Evolutionary conservation across 164 flowering plant species (phyloP).

Genomic region (Berberis thunbergii): DNA sequence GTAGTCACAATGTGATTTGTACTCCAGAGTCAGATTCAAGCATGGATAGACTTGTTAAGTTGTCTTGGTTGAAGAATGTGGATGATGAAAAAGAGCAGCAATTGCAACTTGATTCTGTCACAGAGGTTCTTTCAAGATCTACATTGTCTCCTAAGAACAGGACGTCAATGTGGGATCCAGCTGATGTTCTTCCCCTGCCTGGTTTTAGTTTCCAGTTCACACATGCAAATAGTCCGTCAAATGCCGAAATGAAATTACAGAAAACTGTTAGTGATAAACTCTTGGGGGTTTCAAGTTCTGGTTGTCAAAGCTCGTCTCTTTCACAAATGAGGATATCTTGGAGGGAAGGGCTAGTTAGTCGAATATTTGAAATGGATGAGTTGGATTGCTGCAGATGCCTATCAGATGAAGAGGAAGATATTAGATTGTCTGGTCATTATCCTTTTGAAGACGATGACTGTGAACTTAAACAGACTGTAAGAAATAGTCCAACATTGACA

Average conservation of each 20-base stretch:
- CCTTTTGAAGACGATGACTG: constrained; percentile 2
- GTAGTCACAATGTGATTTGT: constrained; percentile 51
- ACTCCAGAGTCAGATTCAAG: constrained; percentile 66
- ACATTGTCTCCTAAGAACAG: constrained; percentile 29
- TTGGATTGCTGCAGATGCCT: constrained; percentile 60
- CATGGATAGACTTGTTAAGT: constrained; percentile 16
- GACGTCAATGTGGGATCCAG: constrained; percentile 22
- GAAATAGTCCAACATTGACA: constrained; percentile 9
- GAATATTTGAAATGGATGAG: constrained; percentile 63
- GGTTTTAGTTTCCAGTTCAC: constrained; percentile 40
- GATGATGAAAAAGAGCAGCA: constrained; percentile 9
- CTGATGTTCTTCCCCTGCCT: constrained; percentile 18
- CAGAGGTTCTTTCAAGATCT: constrained; percentile 18
- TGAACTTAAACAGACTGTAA: constrained; percentile 11
- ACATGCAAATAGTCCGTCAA: constrained; percentile 20
- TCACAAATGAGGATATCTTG: constrained; percentile 63
- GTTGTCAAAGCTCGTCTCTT: constrained; percentile 21
- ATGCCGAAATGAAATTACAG: constrained; percentile 21
- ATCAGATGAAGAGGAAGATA: constrained; percentile 61
- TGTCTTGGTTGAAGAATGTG: constrained; percentile 16
- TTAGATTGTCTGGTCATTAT: constrained; percentile 3
- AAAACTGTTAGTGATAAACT: constrained; percentile 18
- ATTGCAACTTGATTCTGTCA: constrained; percentile 25
- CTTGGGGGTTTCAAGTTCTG: constrained; percentile 27
- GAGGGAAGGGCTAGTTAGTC: constrained; percentile 65